phyloP scores from a whole-genome alignment of 2,329 filamentous ascomycete species.

The Fusarium nurragi region DNA sequence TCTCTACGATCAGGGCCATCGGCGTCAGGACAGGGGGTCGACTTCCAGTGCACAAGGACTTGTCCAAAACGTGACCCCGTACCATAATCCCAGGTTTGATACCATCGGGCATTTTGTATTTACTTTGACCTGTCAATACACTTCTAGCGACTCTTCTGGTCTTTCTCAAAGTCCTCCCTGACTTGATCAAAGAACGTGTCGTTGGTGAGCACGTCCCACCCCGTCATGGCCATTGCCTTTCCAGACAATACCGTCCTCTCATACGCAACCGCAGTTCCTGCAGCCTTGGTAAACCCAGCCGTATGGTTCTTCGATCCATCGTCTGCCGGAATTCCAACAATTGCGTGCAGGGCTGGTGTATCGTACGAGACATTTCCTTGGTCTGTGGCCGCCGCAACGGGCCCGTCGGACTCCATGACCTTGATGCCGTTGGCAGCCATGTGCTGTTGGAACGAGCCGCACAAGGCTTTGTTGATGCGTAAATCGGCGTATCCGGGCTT shows the following conservation, averaged over 20 bases:
- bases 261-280: not conserved
- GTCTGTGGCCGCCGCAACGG: constrained; percentile 6
- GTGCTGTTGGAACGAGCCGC: not conserved
- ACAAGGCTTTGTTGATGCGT: not conserved
- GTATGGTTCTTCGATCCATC: constrained; percentile 13
- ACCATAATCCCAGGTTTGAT: no score
- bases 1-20: no score
- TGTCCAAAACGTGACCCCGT: no score
- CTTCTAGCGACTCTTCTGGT: not conserved
- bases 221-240: constrained; percentile 11
- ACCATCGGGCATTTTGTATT: no score
- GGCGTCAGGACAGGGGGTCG: no score
- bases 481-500: constrained; percentile 6
- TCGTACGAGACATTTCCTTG: constrained; percentile 13
- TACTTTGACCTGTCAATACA: not conserved
- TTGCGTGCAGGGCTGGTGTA: not conserved
- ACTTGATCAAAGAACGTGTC: not conserved
- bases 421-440: not conserved
- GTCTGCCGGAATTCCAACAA: constrained; percentile 6
- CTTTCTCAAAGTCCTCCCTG: not conserved
- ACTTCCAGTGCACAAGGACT: no score
- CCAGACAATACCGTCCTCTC: not conserved
- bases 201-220: constrained; percentile 3
- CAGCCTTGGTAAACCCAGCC: not conserved
- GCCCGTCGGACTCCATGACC: not conserved